These are phyloP conservation scores for Hypericum androsaemum DNA, from an alignment of 345 rosid genomes.

Conservation along the genomic window DNA sequence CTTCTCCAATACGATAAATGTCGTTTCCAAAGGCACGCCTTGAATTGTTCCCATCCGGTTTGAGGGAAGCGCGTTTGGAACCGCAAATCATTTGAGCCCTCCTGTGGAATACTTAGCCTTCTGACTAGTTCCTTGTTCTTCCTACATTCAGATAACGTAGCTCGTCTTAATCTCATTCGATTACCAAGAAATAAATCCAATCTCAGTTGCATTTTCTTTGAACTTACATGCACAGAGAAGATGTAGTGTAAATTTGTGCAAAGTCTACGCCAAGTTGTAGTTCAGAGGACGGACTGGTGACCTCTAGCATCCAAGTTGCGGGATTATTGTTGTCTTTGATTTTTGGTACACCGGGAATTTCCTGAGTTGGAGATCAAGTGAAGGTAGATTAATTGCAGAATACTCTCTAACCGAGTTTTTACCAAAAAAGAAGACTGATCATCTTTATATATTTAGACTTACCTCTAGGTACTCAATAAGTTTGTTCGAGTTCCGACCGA, in stretches of 20 bases:
- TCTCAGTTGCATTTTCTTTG: background rate
- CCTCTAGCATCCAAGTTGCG: conserved; percentile 76
- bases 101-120: conserved; percentile 35
- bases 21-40: conserved; percentile 69
- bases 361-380: conserved; percentile 21
- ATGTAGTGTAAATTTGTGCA: conserved; percentile 36
- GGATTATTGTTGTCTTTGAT: conserved; percentile 64
- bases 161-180: background rate
- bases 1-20: conserved; percentile 78
- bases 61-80: conserved; percentile 46
- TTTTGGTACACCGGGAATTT: conserved; percentile 44
- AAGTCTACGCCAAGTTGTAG: conserved; percentile 53
- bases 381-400: background rate
- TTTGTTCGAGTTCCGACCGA: conserved; percentile 48
- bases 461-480: conserved; percentile 72
- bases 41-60: conserved; percentile 57
- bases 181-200: background rate
- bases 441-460: background rate
- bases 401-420: background rate
- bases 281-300: conserved; percentile 53
- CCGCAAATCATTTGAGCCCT: conserved; percentile 41
- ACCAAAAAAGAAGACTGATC: background rate
- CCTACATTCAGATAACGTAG: conserved; percentile 18
- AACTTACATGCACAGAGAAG: conserved; percentile 45
- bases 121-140: conserved; percentile 35